Conservation (phyloP, 331 rosid genomes). For the Acacia concinna region DNA sequence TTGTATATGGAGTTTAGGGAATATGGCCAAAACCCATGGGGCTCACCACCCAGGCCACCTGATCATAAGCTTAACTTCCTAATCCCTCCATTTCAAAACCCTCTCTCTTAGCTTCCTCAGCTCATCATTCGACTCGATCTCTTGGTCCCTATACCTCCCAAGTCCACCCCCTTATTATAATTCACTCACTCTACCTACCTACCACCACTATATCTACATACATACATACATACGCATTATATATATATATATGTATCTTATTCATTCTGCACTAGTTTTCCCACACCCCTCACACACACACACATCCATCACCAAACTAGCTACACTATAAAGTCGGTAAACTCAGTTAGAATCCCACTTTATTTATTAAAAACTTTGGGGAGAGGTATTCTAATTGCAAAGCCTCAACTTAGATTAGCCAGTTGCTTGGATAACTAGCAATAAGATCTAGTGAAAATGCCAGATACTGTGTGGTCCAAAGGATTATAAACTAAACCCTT, state of each 20-base stretch:
- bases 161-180: conserved; percentile 12
- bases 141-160: neutral
- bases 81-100: neutral
- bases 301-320: too few species aligned
- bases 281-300: neutral
- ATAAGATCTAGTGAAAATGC: too few species aligned
- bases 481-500: too few species aligned
- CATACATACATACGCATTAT: neutral
- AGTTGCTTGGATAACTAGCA: too few species aligned
- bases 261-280: conserved; percentile 3
- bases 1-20: conserved; percentile 22
- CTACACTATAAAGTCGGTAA: too few species aligned
- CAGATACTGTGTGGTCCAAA: too few species aligned
- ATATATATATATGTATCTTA: too few species aligned
- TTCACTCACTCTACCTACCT: neutral
- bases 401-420: too few species aligned
- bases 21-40: conserved; percentile 11
- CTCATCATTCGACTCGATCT: neutral
- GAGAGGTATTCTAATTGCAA: too few species aligned
- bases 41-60: conserved; percentile 22
- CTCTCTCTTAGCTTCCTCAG: neutral
- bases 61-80: conserved; percentile 1
- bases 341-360: too few species aligned
- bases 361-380: rapidly evolving
- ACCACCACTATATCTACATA: too few species aligned